These are phyloP conservation scores for Penicillium glabrum DNA, from an alignment of 2,329 filamentous ascomycete species.

Conservation along the genomic window DNA sequence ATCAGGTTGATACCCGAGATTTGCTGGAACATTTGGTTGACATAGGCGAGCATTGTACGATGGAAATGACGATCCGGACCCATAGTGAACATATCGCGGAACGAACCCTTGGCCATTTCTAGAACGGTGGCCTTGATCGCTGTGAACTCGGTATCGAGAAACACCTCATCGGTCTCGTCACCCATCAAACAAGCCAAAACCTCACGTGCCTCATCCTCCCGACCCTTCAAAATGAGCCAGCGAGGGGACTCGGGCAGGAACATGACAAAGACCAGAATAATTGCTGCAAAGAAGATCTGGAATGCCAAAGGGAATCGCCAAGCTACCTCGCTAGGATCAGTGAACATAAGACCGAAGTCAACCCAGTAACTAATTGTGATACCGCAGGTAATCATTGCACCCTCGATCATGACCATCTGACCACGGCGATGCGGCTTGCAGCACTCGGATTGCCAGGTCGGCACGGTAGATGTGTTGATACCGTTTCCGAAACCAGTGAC, in stretches of 20 bases:
- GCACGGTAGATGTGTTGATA: slow-evolving; percentile 50
- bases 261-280: slow-evolving; percentile 51
- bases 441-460: slow-evolving; percentile 51
- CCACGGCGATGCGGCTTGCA: slow-evolving; percentile 53
- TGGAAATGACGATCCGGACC: slow-evolving; percentile 54
- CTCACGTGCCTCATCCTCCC: slow-evolving; percentile 51
- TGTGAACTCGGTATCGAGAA: slow-evolving; percentile 48
- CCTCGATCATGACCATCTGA: slow-evolving; percentile 55
- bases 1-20: slow-evolving; percentile 41
- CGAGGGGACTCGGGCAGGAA: slow-evolving; percentile 58
- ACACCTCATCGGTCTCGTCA: slow-evolving; percentile 46
- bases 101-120: slow-evolving; percentile 51
- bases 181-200: slow-evolving; percentile 51
- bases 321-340: slow-evolving; percentile 48
- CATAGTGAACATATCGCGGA: slow-evolving; percentile 60
- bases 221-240: slow-evolving; percentile 58
- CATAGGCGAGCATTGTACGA: slow-evolving; percentile 52
- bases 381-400: slow-evolving; percentile 52
- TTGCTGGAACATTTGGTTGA: slow-evolving; percentile 55
- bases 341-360: slow-evolving; percentile 54
- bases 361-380: slow-evolving; percentile 54
- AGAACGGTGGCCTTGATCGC: slow-evolving; percentile 56
- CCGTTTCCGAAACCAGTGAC: slow-evolving; percentile 52
- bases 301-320: slow-evolving; percentile 60
- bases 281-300: slow-evolving; percentile 56